Base-by-base conservation (phyloP, 352 stramenopile genomes). In the Globisporangium recalcitrans region DNA sequence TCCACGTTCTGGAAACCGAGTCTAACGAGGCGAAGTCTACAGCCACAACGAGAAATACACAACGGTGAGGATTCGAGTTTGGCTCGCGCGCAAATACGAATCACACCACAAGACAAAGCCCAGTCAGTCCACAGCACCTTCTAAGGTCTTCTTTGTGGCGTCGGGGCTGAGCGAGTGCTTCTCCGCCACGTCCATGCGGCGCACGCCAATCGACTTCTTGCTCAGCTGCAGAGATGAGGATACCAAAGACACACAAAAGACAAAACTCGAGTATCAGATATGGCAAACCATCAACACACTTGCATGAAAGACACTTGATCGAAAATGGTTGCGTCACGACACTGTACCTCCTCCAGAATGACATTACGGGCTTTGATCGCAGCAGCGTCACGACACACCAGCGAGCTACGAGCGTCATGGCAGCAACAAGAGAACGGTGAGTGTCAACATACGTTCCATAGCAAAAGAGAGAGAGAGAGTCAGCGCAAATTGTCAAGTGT, bases 1-100 rank as follows among this genome's bases (percentile, higher is more conserved):
- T 71, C 78, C 80, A 90, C 40, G 62, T 85, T 22, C 80, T 69
- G 29, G 74, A 77, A 26, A 61, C 48, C 6, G 69, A 49, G 32
- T 90, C 72, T 16, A 90, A 52, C 38, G 67, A 52, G 40, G 76
- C 77, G 48, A 88, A 75, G 22, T 83, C 80, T 87, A 56, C 21
- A 48, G 19, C 36, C 7, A 48, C 19, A 51, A 53, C 16, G 10
- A 4, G 52, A 52, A 21, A 38, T 36, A 58, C 26, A 27, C 7
- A n/a, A 46, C 52, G 8, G 26, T 24, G 3, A 42, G 3, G 51
- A 21, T 54, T 42, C 19, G 6, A 58, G 11, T 34, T 51, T 46
- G 27, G 46, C 9, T 16, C 21, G 26, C 19, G 29, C 46, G n/a
- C n/a, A n/a, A n/a, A 52, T 27, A 34, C 5, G 9, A 38, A 38